Conservation (phyloP, 257 asterid species). For the Petunia axillaris region DNA sequence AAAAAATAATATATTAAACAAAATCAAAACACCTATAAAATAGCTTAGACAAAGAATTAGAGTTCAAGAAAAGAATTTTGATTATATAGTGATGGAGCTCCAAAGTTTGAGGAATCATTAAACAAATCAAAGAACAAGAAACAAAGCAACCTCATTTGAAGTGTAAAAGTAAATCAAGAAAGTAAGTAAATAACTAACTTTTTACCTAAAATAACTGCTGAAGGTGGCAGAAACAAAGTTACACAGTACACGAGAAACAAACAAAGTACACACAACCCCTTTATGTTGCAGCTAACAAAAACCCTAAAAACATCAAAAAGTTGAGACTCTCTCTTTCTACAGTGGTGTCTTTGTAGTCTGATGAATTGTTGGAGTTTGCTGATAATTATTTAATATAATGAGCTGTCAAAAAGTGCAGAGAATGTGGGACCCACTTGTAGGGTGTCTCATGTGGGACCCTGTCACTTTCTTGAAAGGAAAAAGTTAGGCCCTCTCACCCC, state of each 20-base stretch:
- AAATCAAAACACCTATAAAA: not conserved
- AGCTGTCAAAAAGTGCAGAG: constrained; percentile 55
- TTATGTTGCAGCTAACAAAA: constrained; percentile 40
- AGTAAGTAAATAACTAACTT: constrained; percentile 23
- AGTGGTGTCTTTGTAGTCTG: not conserved
- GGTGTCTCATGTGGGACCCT: constrained; percentile 48
- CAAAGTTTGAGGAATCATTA: not conserved
- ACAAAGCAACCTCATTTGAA: constrained; percentile 31
- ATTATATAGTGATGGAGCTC: not conserved
- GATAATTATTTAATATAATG: constrained; percentile 45
- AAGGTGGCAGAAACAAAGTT: constrained; percentile 32
- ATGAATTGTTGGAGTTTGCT: constrained; percentile 32
- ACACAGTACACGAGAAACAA: constrained; percentile 26
- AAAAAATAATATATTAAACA: not conserved
- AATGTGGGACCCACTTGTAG: constrained; percentile 29
- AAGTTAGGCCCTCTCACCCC: constrained; percentile 42
- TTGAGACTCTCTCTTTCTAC: constrained; percentile 31
- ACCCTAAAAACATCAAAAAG: constrained; percentile 28
- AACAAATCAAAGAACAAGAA: constrained; percentile 8
- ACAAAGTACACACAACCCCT: constrained; percentile 25
- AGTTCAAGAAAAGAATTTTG: not conserved
- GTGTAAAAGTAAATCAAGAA: constrained; percentile 16
- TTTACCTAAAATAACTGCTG: constrained; percentile 42
- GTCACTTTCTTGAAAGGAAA: constrained; percentile 43
- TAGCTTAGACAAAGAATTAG: not conserved